phyloP scores from a whole-genome alignment of 2,329 filamentous ascomycete genomes.

The Penicillium paneum region DNA sequence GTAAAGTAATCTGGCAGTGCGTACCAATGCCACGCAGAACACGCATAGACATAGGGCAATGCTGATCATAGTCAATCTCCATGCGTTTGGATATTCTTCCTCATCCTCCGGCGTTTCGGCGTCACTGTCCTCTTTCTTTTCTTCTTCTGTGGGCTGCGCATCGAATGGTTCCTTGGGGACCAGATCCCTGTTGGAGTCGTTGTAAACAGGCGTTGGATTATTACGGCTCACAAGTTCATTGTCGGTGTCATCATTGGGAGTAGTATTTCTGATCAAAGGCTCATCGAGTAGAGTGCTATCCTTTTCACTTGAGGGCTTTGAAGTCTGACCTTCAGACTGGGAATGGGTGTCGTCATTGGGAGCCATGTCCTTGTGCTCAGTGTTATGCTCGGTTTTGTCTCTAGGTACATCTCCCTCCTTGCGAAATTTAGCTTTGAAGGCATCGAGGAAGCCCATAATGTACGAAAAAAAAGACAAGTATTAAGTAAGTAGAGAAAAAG shows the following conservation, averaged over 20 bases:
- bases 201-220: neutral
- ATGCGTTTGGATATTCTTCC: slow-evolving; percentile 31
- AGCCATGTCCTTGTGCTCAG: neutral
- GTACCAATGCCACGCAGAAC: slow-evolving; percentile 40
- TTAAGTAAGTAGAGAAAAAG: neutral
- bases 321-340: neutral
- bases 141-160: slow-evolving; percentile 9
- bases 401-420: slow-evolving; percentile 7
- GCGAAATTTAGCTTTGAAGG: slow-evolving; percentile 6
- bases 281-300: slow-evolving; percentile 22
- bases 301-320: slow-evolving; percentile 22
- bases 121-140: slow-evolving; percentile 5
- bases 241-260: neutral
- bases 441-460: slow-evolving; percentile 7
- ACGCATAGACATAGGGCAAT: slow-evolving; percentile 38
- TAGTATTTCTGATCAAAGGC: neutral
- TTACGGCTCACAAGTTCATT: slow-evolving; percentile 8
- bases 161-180: slow-evolving; percentile 6
- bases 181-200: slow-evolving; percentile 17
- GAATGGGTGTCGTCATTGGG: slow-evolving; percentile 6
- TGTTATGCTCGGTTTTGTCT: neutral
- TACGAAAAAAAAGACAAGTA: neutral
- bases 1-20: neutral
- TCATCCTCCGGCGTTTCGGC: slow-evolving; percentile 19
- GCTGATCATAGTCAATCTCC: slow-evolving; percentile 35